Evolutionary conservation across 345 rosid genomes (phyloP).

Genomic region (Noccaea caerulescens): DNA sequence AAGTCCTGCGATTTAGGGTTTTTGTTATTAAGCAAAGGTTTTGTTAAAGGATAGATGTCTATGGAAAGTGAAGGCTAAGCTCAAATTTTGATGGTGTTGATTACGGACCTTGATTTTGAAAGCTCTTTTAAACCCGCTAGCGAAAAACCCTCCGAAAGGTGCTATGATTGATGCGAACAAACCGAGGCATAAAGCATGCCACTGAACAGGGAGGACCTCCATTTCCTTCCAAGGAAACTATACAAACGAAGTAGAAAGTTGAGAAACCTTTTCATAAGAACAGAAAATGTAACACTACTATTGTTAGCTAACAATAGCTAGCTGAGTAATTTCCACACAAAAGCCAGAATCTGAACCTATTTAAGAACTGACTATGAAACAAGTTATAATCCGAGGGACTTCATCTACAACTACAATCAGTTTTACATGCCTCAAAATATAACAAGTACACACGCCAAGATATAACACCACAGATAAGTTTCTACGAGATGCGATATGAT

Average conservation of each 20-base stretch:
- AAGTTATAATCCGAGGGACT: not conserved
- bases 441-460: no score
- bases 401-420: no score
- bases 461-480: not conserved
- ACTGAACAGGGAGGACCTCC: constrained; percentile 81
- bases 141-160: constrained; percentile 98
- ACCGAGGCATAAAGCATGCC: constrained; percentile 93
- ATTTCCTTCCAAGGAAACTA: constrained; percentile 96
- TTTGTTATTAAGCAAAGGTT: not conserved
- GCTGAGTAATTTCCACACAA: not conserved
- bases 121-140: constrained; percentile 97
- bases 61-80: constrained; percentile 1
- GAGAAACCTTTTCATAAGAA: constrained; percentile 7
- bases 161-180: constrained; percentile 98
- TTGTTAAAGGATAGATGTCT: not conserved
- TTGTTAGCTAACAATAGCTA: not conserved
- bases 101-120: constrained; percentile 80
- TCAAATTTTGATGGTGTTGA: constrained; percentile 15
- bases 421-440: no score
- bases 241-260: constrained; percentile 27
- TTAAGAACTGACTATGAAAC: not conserved
- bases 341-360: constrained; percentile 17
- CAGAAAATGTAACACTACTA: not conserved
- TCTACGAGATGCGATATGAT: not conserved
- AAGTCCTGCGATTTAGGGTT: constrained; percentile 66